phyloP scores from a whole-genome alignment of 164 flowering plant species.

The Amborella trichopoda region DNA sequence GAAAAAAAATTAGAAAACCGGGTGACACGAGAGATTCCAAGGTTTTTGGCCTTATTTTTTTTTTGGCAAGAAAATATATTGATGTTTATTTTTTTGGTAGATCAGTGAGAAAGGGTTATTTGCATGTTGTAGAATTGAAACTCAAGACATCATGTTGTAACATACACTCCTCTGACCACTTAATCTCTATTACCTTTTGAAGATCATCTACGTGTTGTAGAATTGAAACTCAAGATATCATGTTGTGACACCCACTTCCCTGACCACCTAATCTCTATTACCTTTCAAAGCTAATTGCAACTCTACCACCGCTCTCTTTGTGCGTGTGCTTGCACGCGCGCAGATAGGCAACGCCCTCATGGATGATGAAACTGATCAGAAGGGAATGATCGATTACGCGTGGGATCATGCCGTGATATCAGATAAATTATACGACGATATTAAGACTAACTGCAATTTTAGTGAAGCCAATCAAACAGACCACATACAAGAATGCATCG shows the following conservation, averaged over 20 bases:
- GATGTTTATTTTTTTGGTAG: too few relatives aligned
- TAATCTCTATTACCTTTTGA: too few relatives aligned
- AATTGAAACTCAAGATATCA: too few relatives aligned
- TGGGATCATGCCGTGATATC: constrained; percentile 82
- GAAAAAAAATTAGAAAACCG: too few relatives aligned
- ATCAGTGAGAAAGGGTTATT: too few relatives aligned
- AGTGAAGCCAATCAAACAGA: constrained; percentile 1
- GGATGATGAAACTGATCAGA: constrained; percentile 53
- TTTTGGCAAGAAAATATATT: too few relatives aligned
- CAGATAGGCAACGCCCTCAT: constrained; percentile 74
- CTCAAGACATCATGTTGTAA: too few relatives aligned
- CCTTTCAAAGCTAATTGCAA: not conserved
- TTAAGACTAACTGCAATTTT: constrained; percentile 43
- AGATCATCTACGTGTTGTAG: too few relatives aligned
- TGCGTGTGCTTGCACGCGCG: not conserved
- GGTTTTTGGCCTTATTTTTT: too few relatives aligned
- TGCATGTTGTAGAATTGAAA: too few relatives aligned
- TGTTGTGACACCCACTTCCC: not conserved
- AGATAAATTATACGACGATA: constrained; percentile 24
- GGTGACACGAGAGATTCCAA: too few relatives aligned
- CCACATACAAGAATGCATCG: constrained; percentile 25
- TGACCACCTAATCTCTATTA: not conserved
- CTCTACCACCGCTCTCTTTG: not conserved
- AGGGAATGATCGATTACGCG: constrained; percentile 66
- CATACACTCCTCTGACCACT: too few relatives aligned